phyloP scores from a whole-genome alignment of 768 basidiomycete genomes.

The Kwoniella newhampshirensis region DNA sequence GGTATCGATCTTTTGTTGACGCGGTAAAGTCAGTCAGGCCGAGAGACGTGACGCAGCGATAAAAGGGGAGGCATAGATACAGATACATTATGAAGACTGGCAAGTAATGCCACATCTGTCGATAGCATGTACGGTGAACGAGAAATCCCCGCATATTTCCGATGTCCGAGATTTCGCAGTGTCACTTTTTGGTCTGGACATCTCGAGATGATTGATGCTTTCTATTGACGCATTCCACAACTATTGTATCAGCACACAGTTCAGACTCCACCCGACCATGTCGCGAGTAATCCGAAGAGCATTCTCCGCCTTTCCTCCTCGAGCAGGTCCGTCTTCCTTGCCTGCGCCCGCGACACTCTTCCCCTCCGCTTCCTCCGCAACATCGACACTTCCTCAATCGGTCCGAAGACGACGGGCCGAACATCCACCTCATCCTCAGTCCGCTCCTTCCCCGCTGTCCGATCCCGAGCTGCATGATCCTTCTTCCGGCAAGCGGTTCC shows the following conservation, averaged over 20 bases:
- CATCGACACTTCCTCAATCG: constrained; percentile 35
- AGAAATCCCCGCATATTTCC: constrained; percentile 17
- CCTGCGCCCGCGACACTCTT: constrained; percentile 5
- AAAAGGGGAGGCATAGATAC: background rate
- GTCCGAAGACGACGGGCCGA: constrained; percentile 38
- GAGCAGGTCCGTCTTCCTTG: constrained; percentile 27
- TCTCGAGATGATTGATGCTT: background rate
- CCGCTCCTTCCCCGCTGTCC: constrained; percentile 26
- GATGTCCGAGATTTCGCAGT: constrained; percentile 5
- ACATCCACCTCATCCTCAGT: constrained; percentile 17
- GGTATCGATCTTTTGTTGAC: constrained; percentile 17
- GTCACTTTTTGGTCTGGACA: too few species aligned
- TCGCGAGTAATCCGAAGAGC: constrained; percentile 30
- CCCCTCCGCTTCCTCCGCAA: constrained; percentile 16
- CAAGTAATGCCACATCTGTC: constrained; percentile 5
- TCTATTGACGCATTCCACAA: background rate
- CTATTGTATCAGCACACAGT: background rate
- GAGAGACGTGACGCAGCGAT: background rate
- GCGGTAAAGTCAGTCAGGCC: background rate
- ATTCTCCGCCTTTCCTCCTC: constrained; percentile 22
- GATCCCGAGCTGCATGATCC: constrained; percentile 20
- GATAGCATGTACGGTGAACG: background rate
- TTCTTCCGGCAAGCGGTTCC: constrained; percentile 21
- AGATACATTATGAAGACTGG: background rate
- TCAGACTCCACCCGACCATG: constrained; percentile 19